Percentiles rank a stretch among this genome's conserved stretches.
Conservation (phyloP, 129 eudicot species). For the Chrysanthemum seticuspe region DNA sequence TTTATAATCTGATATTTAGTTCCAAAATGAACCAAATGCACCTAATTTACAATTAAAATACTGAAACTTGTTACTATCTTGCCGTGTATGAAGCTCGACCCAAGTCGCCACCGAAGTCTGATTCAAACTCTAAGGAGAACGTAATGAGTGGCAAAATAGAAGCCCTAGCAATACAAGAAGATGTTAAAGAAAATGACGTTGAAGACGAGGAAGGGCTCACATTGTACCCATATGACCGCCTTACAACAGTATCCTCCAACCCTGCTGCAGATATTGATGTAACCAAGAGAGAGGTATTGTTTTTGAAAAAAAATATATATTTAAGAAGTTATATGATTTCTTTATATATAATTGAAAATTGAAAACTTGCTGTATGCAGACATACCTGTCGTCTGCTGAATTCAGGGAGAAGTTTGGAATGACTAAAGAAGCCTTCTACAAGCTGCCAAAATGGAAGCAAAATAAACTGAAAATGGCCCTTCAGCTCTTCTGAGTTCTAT, state of each 20-base stretch:
- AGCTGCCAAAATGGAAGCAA: conserved; percentile 97
- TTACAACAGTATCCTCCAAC: conserved; percentile 54
- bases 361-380: conserved; percentile 42
- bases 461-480: conserved; percentile 87
- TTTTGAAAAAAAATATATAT: not conserved
- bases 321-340: not conserved
- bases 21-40: not conserved
- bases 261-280: conserved; percentile 78
- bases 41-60: not conserved
- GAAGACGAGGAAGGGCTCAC: conserved; percentile 90
- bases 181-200: conserved; percentile 70
- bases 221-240: conserved; percentile 76
- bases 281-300: conserved; percentile 87
- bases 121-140: conserved; percentile 54
- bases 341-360: not conserved
- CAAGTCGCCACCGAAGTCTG: conserved; percentile 51
- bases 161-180: conserved; percentile 71
- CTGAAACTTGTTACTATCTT: conserved; percentile 15
- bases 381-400: conserved; percentile 81
- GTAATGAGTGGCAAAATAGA: conserved; percentile 56
- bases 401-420: conserved; percentile 93
- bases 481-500: conserved; percentile 56
- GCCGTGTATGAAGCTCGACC: conserved; percentile 42
- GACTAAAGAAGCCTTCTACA: conserved; percentile 73
- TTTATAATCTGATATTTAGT: not conserved